Base-by-base conservation (phyloP, 208 protist genomes). In the Borovskyia barvae region DNA sequence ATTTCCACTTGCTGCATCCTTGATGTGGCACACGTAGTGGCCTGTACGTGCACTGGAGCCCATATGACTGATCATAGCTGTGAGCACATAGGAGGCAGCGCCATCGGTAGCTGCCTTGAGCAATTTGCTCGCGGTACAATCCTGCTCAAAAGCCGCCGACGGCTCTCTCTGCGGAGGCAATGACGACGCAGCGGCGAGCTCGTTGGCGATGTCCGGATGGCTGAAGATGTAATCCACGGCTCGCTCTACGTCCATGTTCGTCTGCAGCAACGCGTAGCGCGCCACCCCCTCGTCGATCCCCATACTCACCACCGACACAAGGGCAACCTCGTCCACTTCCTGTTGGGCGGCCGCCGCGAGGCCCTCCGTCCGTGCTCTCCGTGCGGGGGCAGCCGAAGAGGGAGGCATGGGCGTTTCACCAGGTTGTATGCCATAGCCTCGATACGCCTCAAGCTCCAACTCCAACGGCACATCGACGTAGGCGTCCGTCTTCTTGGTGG, bases 171-270 rank as follows among this genome's bases (percentile, higher is more conserved):
- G 20, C 24, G 56, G 43, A 14, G 52, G 5, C n/a, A n/a, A n/a
- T n/a, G n/a, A n/a, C n/a, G n/a, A n/a, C 8, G 40, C 43, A 1
- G 43, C 50, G 14, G 29, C 56, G 41, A 71, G 56, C 53, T 87
- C 72, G 24, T 47, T 46, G n/a, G 62, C 62, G 52, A 92, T 87
- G 49, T 98, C 80, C 2, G 86, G 75, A 64, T 97, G 96, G 57
- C 78, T 97, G 67, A 99, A 98, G 55, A 98, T 76, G 88, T 97
- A 99, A 49, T 99, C 97, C 11, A 96, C 75, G 22, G 98, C 97
- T 20, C 95, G 77, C 76, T 99, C 96, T 0, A 95, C 76, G 65
- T 97, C 91, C 84, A 89, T 88, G 54, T 75, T 72, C 3, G 94
- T 98, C 53, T 90, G 64, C 35, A 69, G 56, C 24, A 98, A 77